Base-by-base conservation (phyloP, 768 basidiomycete species). In the Collybiopsis confluens region DNA sequence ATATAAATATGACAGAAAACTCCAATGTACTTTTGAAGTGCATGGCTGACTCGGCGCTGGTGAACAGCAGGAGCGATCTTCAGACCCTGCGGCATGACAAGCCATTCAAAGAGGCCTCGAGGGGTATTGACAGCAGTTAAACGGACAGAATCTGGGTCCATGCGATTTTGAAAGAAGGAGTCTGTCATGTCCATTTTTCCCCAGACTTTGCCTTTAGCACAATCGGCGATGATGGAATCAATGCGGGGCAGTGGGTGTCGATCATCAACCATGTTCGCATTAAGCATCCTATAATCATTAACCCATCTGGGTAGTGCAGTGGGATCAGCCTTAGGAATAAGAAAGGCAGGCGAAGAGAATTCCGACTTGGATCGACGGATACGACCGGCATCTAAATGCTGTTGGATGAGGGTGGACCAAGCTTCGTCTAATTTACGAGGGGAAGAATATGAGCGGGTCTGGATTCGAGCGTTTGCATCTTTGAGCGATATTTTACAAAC, bases 111-210 rank as follows among this genome's bases (percentile, higher is more conserved):
- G 6, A 43, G 16, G 1, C 54, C 54, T 1, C 49, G 24, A 0
- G 54, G 54, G 1, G 46, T 55, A 21, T 30, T 41, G 0, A 55
- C 38, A 8, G 54, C 46, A 16, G n/a, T 26, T 0, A 49, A 15
- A 2, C 18, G 35, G 9, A 55, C 42, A 2, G 45, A 47, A 0
- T 20, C 23, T 7, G 13, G 13, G 21, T 33, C 23, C 23, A 69
- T 56, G 0, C 62, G 56, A 0, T 62, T 69, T 47, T 70, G 68
- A 33, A 68, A 68, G 26, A 67, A 71, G 0, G 68, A 62, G 30
- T 73, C 66, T n/a, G 69, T 71, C 67, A 74, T 73, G 43, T 78
- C 69, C 1, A 77, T 63, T 16, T 65, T 71, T 0, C 59, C 67
- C 53, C 65, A 77, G 0, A 73, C 58, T n/a, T 63, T 66, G 0